Evolutionary conservation across 441 rosid species (phyloP).

Genomic region (Erodium texanum): DNA sequence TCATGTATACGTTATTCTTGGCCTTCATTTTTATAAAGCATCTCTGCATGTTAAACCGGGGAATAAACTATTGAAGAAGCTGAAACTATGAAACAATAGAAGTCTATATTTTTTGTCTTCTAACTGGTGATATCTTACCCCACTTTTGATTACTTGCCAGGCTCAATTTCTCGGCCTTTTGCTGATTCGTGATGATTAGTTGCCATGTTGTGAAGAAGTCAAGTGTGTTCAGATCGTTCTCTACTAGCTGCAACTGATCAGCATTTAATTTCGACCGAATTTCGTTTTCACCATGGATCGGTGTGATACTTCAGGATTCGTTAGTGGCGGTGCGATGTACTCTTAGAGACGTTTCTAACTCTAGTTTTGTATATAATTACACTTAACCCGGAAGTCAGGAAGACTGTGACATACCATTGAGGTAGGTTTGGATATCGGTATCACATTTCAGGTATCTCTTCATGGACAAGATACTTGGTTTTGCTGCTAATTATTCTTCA

Average conservation of each 20-base stretch:
- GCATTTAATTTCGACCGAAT: conserved; percentile 21
- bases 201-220: conserved; percentile 25
- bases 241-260: conserved; percentile 16
- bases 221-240: conserved; percentile 14
- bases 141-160: background rate
- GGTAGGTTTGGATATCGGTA: conserved; percentile 34
- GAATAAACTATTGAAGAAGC: too few species aligned
- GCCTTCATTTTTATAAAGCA: background rate
- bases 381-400: conserved; percentile 36
- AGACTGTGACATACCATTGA: conserved; percentile 28
- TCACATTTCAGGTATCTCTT: conserved; percentile 23
- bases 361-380: conserved; percentile 38
- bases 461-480: conserved; percentile 50
- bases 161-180: conserved; percentile 9
- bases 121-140: background rate
- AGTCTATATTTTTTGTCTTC: background rate
- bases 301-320: conserved; percentile 83
- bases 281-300: conserved; percentile 57
- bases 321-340: conserved; percentile 67
- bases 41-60: too few species aligned
- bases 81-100: too few species aligned
- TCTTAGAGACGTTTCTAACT: conserved; percentile 30
- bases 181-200: conserved; percentile 40
- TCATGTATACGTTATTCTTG: background rate
- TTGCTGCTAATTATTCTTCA: conserved; percentile 38